Percentiles rank a stretch among this genome's conserved stretches.
Conservation (phyloP, 2,329 filamentous ascomycete genomes). For the Lasiodiplodia hormozganensis region DNA sequence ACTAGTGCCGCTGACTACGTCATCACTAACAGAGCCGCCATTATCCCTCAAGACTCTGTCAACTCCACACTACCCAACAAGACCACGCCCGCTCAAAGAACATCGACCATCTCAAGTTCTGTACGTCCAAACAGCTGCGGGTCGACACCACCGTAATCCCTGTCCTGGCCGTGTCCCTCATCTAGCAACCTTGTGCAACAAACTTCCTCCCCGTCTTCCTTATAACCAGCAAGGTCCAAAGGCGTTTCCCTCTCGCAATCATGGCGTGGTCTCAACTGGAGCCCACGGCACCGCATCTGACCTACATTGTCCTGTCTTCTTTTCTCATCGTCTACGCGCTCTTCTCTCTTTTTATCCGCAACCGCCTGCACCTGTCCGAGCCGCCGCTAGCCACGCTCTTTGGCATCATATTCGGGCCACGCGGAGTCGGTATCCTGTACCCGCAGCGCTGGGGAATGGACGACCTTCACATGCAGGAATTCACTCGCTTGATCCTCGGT, state of each 20-base stretch:
- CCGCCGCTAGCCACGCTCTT: constrained; percentile 56
- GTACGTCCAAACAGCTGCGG: no score
- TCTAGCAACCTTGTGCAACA: not conserved
- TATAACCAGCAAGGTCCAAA: not conserved
- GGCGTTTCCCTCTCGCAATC: not conserved
- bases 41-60: no score
- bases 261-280: constrained; percentile 55
- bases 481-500: constrained; percentile 55
- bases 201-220: not conserved
- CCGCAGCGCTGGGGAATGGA: constrained; percentile 53
- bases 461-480: constrained; percentile 50
- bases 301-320: constrained; percentile 52
- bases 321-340: constrained; percentile 56
- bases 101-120: no score
- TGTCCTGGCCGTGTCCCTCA: not conserved
- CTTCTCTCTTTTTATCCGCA: constrained; percentile 55
- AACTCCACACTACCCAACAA: no score
- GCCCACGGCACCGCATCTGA: constrained; percentile 54
- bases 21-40: not conserved
- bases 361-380: constrained; percentile 57
- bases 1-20: not conserved
- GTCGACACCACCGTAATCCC: not conserved
- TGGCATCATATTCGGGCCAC: constrained; percentile 54
- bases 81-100: no score
- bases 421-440: constrained; percentile 47